These are phyloP conservation scores for Acanthamoeba polyphaga DNA, from an alignment of 208 protist species.

Conservation along the genomic window DNA sequence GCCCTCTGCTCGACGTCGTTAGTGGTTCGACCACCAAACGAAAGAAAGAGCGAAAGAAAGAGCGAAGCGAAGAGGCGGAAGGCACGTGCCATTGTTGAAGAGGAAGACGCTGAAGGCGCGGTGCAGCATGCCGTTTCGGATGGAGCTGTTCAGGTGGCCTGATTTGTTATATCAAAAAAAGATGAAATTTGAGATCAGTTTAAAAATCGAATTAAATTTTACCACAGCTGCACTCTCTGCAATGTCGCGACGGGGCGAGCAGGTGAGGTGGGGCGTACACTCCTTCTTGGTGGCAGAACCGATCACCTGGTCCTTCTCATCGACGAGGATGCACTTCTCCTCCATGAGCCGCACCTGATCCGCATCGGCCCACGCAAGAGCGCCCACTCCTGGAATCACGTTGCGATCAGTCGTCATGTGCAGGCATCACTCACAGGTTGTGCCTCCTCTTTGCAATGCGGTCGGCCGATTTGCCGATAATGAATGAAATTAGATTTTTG, in stretches of 20 bases:
- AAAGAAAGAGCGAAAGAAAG: slow-evolving; percentile 8
- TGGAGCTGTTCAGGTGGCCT: slow-evolving; percentile 87
- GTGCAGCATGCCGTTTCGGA: slow-evolving; percentile 88
- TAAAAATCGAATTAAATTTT: slow-evolving; percentile 34
- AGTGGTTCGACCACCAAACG: neutral
- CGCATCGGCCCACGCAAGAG: slow-evolving; percentile 51
- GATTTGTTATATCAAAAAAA: neutral
- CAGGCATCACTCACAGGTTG: too few species aligned
- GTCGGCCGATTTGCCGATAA: too few species aligned
- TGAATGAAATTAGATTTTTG: too few species aligned
- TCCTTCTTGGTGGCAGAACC: slow-evolving; percentile 87
- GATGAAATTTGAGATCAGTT: neutral
- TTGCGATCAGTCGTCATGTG: too few species aligned
- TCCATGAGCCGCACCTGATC: slow-evolving; percentile 86
- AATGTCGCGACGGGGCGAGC: neutral
- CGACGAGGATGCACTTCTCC: slow-evolving; percentile 88
- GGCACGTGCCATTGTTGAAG: slow-evolving; percentile 1
- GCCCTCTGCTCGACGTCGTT: slow-evolving; percentile 80
- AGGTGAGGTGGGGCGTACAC: slow-evolving; percentile 57
- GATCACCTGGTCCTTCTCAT: slow-evolving; percentile 86
- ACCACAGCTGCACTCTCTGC: too few species aligned
- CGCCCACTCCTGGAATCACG: neutral
- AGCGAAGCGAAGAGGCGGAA: neutral
- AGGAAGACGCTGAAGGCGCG: slow-evolving; percentile 85
- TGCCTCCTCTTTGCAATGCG: too few species aligned